A percentile compares a stretch with the other conserved stretches of the same genome.
These are phyloP conservation scores for Sporothrix euskadiensis DNA, from an alignment of 2,329 filamentous ascomycete genomes.

Conservation along the genomic window DNA sequence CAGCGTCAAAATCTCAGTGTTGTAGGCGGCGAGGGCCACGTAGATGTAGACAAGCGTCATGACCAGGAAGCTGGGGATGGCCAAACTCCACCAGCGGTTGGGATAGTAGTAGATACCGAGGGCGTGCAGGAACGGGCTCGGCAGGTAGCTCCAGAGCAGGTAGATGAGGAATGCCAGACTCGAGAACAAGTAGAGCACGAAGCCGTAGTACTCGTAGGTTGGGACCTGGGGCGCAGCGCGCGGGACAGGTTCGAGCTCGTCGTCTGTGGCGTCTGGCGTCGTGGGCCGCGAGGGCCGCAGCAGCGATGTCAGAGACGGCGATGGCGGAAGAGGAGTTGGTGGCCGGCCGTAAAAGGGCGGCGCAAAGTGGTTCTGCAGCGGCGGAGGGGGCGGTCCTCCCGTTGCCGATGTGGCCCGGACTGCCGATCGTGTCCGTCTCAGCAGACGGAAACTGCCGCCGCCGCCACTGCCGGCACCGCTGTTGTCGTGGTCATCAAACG, in stretches of 20 bases:
- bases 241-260: conserved; percentile 76
- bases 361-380: conserved; percentile 57
- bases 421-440: conserved; percentile 14
- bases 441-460: conserved; percentile 30
- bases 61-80: conserved; percentile 86
- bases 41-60: conserved; percentile 91
- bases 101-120: conserved; percentile 97
- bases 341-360: conserved; percentile 97
- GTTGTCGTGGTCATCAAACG: conserved; percentile 38
- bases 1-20: conserved; percentile 83
- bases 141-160: conserved; percentile 83
- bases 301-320: conserved; percentile 87
- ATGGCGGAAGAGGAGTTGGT: conserved; percentile 90
- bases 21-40: conserved; percentile 86
- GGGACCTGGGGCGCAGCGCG: conserved; percentile 89
- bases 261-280: conserved; percentile 87
- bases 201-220: conserved; percentile 99
- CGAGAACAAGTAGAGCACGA: conserved; percentile 90
- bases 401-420: conserved; percentile 19
- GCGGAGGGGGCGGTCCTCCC: conserved; percentile 46
- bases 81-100: conserved; percentile 95
- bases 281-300: conserved; percentile 88
- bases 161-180: conserved; percentile 75
- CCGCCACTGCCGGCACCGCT: conserved; percentile 32
- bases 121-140: conserved; percentile 85